A percentile compares a stretch with the other conserved stretches of the same genome.
Evolutionary conservation across 139 green algal genomes (phyloP).

Genomic region (Eudorina sp.): DNA sequence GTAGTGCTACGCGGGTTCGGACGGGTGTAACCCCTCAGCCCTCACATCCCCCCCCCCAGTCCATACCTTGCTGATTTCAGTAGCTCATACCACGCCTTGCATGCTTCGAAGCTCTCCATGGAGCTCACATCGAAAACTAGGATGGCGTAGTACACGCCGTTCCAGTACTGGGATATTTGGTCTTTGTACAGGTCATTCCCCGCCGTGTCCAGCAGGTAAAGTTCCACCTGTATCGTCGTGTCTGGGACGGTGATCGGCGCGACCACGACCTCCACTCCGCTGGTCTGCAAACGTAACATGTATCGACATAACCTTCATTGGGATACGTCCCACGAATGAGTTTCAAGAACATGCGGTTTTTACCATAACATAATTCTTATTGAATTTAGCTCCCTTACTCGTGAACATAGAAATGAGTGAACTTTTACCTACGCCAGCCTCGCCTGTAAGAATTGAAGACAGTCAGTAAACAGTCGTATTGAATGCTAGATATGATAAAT

Average conservation of each 20-base stretch:
- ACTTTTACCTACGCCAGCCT: constrained; percentile 57
- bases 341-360: too few relatives aligned
- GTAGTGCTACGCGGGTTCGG: too few relatives aligned
- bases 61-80: constrained; percentile 61
- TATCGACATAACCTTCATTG: neutral
- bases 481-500: neutral
- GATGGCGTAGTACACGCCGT: constrained; percentile 67
- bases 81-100: constrained; percentile 62
- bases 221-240: constrained; percentile 53
- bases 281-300: constrained; percentile 50
- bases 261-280: constrained; percentile 53
- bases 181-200: constrained; percentile 60
- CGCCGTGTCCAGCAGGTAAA: constrained; percentile 61
- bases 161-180: constrained; percentile 59
- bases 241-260: constrained; percentile 56
- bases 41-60: too few relatives aligned
- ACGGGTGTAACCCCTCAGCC: too few relatives aligned
- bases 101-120: constrained; percentile 58
- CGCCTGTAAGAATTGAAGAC: constrained; percentile 33
- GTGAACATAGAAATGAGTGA: constrained; percentile 64
- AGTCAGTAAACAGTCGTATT: neutral
- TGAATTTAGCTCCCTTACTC: constrained; percentile 59
- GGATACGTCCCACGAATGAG: neutral
- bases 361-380: constrained; percentile 63
- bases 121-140: constrained; percentile 63